Base-by-base conservation (phyloP, 768 basidiomycete genomes). In the Tylopilus cervinicoccineus region DNA sequence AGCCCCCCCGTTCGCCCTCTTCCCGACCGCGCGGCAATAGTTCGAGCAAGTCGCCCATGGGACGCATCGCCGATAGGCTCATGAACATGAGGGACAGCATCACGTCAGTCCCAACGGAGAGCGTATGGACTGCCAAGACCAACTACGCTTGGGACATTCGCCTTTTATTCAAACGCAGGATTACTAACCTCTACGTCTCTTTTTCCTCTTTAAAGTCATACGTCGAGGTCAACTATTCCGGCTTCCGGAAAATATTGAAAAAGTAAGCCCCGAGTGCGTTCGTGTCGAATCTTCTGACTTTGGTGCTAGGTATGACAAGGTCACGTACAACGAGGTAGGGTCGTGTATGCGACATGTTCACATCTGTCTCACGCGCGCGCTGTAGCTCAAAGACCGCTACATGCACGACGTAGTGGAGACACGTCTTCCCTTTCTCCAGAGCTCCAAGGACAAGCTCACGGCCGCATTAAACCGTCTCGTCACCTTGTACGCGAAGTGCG, bases 221-320 rank as follows among this genome's bases (percentile, higher is more conserved):
- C 55, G 82, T 92, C 47, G 92, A 97, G 59, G 72, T 96, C 48
- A 98, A 98, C 65, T 79, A 90, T 63, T 88, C 91, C 0, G 95
- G 93, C 1, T 92, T 97, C 70, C 80, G 91, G 57, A 97, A 97
- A 75, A 93, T 95, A 31, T 65, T 94, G 62, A 97, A 97, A 71
- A 97, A 97, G 87, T 93, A 63, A 48, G 81, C 66, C 26, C n/a
- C 42, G 24, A 6, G 10, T 4, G 4, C 11, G 6, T 38, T 20
- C 5, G 3, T 6, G 2, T 16, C 1, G n/a, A 14, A 2, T 6
- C 23, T 26, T 29, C 47, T 57, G 4, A 56, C 8, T 2, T n/a
- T 10, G 2, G 10, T 10, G n/a, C n/a, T 52, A 93, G 91, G 67
- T 95, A 94, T 61, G 93, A 98, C 77, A 98, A 97, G 69, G 88